Conservation (phyloP, 805 yeast genomes). For the Lachancea thermotolerans region DNA sequence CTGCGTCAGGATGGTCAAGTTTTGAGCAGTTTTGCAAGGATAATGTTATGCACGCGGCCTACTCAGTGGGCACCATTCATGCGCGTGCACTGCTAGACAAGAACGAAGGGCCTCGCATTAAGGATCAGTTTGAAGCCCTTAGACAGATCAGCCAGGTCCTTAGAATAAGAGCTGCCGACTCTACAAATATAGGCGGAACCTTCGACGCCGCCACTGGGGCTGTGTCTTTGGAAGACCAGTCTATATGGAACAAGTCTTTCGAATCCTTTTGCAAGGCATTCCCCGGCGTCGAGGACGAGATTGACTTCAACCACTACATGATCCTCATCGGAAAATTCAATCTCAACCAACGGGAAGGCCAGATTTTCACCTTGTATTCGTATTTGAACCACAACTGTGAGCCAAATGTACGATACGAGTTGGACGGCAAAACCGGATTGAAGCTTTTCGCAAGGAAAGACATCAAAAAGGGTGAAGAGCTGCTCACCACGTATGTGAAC, state of each 20-base stretch:
- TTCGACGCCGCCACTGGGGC: conserved; percentile 32
- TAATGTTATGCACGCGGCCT: conserved; percentile 63
- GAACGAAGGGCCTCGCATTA: conserved; percentile 16
- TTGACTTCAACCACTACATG: conserved; percentile 49
- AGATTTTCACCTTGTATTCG: conserved; percentile 54
- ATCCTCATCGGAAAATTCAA: conserved; percentile 64
- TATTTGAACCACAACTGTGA: conserved; percentile 73
- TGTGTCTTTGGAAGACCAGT: conserved; percentile 11
- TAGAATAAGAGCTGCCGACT: conserved; percentile 52
- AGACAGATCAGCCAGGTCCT: conserved; percentile 64
- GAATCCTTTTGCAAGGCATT: conserved; percentile 45
- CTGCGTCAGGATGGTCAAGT: conserved; percentile 43
- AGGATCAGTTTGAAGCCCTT: conserved; percentile 50
- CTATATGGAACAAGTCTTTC: conserved; percentile 54
- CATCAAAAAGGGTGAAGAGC: conserved; percentile 59
- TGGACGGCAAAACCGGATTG: conserved; percentile 43
- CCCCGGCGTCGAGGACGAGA: conserved; percentile 22
- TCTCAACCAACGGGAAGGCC: conserved; percentile 63
- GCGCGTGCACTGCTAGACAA: conserved; percentile 33
- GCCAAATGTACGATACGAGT: conserved; percentile 56
- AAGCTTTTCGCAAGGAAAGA: conserved; percentile 53
- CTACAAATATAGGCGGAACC: conserved; percentile 37
- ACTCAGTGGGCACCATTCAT: conserved; percentile 52
- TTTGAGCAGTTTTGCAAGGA: conserved; percentile 57
- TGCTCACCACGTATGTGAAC: conserved; percentile 63